Base-by-base conservation (phyloP, 2,329 filamentous ascomycete species). In the Trichoderma sp. region DNA sequence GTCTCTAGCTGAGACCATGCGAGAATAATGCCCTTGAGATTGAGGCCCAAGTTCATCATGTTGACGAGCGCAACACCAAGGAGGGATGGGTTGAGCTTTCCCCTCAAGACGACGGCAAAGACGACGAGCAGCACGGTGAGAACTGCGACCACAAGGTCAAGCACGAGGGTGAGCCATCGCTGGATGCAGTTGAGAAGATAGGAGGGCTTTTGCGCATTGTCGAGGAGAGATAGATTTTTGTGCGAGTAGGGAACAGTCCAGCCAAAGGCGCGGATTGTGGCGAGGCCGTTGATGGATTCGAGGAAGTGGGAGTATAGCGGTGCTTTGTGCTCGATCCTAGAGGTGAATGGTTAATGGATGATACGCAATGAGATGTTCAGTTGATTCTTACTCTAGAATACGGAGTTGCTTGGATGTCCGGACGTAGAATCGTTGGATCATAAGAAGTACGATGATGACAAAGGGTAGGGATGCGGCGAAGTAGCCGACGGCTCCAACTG, bases 381-480 rank as follows among this genome's bases (percentile, higher is more conserved):
- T n/a, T n/a, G n/a, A n/a, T n/a, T n/a, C n/a, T n/a, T n/a, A n/a
- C 74, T 89, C 87, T 8, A 88, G 78, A 32, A 87, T 82, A 64
- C 87, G 83, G 7, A 89, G 77, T 71, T 88, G 87, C 4, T 86
- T 85, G 0, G 86, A 88, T 1, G 87, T 89, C 6, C 84, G 81
- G n/a, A 89, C 81, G 73, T 89, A 89, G 73, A 85, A 83, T 56
- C 83, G 83, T 71, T 88, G 86, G 11, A 88, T 80, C 8, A 83
- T 70, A 69, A 84, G 84, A 15, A 86, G 76, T 2, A 81, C 75
- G 8, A 78, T 73, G 36, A 85, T 74, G 2, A 86, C 79, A 24
- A 84, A 77, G 0, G 86, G 85, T 26, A 86, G 82, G 0, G 81
- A 80, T n/a, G 83, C 81, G 4, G 83, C 83, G 1, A 84, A 82